Base-by-base conservation (phyloP, 2,329 filamentous ascomycete genomes). In the Colletotrichum spaethianum region DNA sequence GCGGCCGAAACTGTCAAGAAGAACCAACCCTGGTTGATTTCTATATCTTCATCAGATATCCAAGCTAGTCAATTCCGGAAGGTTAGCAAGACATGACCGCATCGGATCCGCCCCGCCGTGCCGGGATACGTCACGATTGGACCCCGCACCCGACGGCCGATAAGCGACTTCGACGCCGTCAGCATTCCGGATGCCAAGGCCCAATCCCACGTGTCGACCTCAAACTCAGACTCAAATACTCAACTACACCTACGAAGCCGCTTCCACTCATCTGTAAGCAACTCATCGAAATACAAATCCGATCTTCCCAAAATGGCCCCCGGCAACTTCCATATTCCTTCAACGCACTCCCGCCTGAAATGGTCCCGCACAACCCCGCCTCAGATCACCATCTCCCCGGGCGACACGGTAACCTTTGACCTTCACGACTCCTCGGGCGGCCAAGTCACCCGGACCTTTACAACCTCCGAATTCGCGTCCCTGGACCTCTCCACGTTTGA, bases 381-480 rank as follows among this genome's bases (percentile, higher is more conserved):
- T 2, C 82, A 82, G 31, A 77, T 87, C 55, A 86, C 83, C 1
- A 81, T 89, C 67, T 78, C 84, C 14, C 87, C 86, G 0, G 86
- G 86, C 14, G 77, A 83, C 26, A 82, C 82, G 18, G 78, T 89
- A 63, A 82, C 83, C 31, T 87, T 89, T 73, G 85, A 86, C 75
- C 80, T 87, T 33, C 82, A 83, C 26, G 86, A 88, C 74, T 86
- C 86, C 55, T 85, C 84, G 73, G 84, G 86, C 76, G 86, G 86
- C 71, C 85, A 87, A 76, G 82, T 89, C 72, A 82, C 81, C 6
- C 79, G 82, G 8, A 78, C 80, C 26, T 86, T 85, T 53, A 81
- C 82, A 26, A 75, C 80, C 20, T 81, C 81, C 4, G 80, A 82
- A 31, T 77, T 88, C 57, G 59, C 76, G 9, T 78, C 78, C n/a